Conservation (phyloP, 495 filamentous ascomycete species). For the Schizothecium vesticola region DNA sequence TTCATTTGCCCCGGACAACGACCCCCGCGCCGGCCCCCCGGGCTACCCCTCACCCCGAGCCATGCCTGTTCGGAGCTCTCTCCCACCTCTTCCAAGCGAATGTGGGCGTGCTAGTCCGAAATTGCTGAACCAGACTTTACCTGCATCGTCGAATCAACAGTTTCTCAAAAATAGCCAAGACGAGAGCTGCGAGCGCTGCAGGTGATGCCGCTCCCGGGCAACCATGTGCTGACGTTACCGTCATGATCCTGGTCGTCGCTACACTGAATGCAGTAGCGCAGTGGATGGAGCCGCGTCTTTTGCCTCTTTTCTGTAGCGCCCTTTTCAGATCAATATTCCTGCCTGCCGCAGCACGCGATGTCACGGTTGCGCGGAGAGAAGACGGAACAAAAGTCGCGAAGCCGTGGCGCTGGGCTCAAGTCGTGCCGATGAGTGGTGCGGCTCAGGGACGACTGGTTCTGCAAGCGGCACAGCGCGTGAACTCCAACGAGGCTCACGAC, state of each 20-base stretch:
- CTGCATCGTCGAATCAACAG: not conserved
- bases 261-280: not conserved
- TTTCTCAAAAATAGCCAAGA: not conserved
- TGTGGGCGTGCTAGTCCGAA: not conserved
- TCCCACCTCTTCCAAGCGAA: not conserved
- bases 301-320: not conserved
- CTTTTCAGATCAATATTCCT: not conserved
- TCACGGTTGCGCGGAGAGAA: not conserved
- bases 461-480: not conserved
- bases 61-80: not conserved
- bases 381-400: not conserved
- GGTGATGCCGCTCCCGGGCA: not conserved
- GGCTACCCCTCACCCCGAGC: not conserved
- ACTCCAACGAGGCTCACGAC: not conserved
- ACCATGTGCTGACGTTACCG: not conserved
- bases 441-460: not conserved
- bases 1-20: no score
- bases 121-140: not conserved
- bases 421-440: not conserved
- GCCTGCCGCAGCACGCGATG: conserved; percentile 1
- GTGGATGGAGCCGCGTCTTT: not conserved
- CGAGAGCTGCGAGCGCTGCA: not conserved
- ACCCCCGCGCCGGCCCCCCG: not conserved
- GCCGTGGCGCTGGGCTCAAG: not conserved
- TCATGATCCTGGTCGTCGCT: not conserved